Evolutionary conservation across 306 rosid genomes (phyloP), one percentile per base, ranked within the genome.

Genomic region (Herpetospermum pedunculosum): DNA sequence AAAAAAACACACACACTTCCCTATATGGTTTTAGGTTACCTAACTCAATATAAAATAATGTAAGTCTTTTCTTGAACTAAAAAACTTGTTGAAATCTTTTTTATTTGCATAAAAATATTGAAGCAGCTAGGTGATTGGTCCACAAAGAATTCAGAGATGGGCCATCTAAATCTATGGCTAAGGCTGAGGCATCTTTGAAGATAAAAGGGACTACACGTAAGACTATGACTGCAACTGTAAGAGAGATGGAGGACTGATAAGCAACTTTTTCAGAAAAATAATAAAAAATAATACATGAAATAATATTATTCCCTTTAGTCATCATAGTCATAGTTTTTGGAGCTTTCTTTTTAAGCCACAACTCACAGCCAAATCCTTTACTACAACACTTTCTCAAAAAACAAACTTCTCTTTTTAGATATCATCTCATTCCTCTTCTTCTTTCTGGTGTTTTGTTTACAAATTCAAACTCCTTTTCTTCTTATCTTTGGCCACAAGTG

Each of bases 401-500:
- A 16, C 10, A 26, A 49, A 49, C 10, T 6, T 32, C 15, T 21
- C 58, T 21, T 57, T 14, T 29, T 29, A 5, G 2, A 23, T 58
- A 5, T 25, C n/a, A n/a, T n/a, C n/a, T 67, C 73, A 11, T 1
- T 30, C 47, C 1, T 47, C 54, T 69, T 44, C 32, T 14, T 14
- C 19, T 28, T 57, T 57, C 10, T 26, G 10, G 70, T 57, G 44
- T 49, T 79, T 82, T 79, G 80, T 76, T 79, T 81, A 44, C 77
- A 52, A 16, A 74, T 76, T 81, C 75, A 73, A 79, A 82, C 65
- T 77, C 19, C 18, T n/a, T 85, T 85, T 77, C 77, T 81, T 81
- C 88, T 85, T 87, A 86, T 81, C 83, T 83, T 78, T 78, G 84
- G 84, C 83, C 85, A 81, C 75, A 84, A 77, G 12, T 38, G 0